Base-by-base conservation (phyloP, 257 asterid species). In the Gentiana straminea region DNA sequence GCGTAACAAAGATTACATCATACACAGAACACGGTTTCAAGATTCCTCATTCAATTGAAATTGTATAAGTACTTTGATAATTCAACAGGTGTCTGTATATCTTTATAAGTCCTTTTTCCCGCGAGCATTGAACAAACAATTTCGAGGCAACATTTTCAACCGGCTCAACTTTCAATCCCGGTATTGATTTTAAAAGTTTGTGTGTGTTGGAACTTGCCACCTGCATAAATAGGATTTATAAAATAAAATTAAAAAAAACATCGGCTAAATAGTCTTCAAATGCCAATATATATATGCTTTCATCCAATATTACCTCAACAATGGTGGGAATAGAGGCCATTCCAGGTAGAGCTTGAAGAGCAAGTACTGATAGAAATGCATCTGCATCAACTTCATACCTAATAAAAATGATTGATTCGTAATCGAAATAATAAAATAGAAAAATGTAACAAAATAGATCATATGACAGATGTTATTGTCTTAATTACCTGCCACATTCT, bases 321-420 rank as follows among this genome's bases (percentile, higher is more conserved):
- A 91, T 72, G 55, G 95, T 82, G 61, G 95, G 98, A 62, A 91
- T 82, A 56, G 84, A 75, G 64, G 73, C 64, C 91, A 91, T 91
- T 57, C 68, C 67, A 11, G 75, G 77, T 71, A 90, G 87, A 35
- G 96, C 95, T 68, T 86, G 98, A 75, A 91, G 96, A 60, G 98
- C 98, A 62, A 91, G 84, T 39, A 90, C 95, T 3, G 96, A 84
- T 12, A 91, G 81, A 82, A 86, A 87, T 66, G 95, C 98, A 77
- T 91, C 98, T 7, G 96, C 81, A 62, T 91, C 96, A 59, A 86
- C 86, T 78, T 91, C 98, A 66, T 82, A 86, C 77, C 98, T 90
- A 65, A 68, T 33, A 55, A 43, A 64, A 60, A 55, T 51, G 51
- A 63, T 41, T 33, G 9, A 10, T 41, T 41, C 7, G 46, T 41